Conservation (phyloP, 2,329 filamentous ascomycete genomes). For the Cyanodermella asteris region DNA sequence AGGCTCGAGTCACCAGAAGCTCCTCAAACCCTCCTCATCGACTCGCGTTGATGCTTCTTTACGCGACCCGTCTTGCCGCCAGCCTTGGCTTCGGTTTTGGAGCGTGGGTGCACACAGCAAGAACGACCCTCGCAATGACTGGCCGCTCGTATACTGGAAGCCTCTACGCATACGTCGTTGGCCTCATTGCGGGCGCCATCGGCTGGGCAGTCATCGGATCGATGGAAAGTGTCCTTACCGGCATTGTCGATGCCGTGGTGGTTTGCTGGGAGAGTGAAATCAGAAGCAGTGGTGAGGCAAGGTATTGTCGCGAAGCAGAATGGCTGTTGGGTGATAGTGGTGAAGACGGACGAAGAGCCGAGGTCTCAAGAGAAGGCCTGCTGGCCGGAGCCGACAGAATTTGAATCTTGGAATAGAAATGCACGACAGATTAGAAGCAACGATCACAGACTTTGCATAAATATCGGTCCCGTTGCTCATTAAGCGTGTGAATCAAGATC, state of each 20-base stretch:
- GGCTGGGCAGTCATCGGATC: constrained; percentile 83
- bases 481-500: too few relatives aligned
- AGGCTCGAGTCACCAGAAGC: constrained; percentile 40
- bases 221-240: constrained; percentile 71
- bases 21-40: constrained; percentile 71
- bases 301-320: constrained; percentile 81
- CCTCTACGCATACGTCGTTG: constrained; percentile 85
- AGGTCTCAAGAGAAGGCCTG: too few relatives aligned
- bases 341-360: too few relatives aligned
- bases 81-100: constrained; percentile 75
- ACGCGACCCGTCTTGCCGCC: constrained; percentile 81
- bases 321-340: constrained; percentile 53
- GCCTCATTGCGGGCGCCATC: constrained; percentile 77
- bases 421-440: too few relatives aligned
- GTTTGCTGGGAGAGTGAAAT: constrained; percentile 90
- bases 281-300: constrained; percentile 40
- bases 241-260: constrained; percentile 69
- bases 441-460: too few relatives aligned
- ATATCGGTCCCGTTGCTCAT: too few relatives aligned
- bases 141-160: constrained; percentile 41
- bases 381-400: too few relatives aligned
- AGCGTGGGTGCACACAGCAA: constrained; percentile 87
- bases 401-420: too few relatives aligned
- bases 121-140: constrained; percentile 35
- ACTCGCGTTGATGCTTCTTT: constrained; percentile 73